Percentiles rank a stretch among this genome's conserved stretches.
These are phyloP conservation scores for Wickerhamiella musiphila DNA, from an alignment of 805 yeast genomes.

Conservation along the genomic window DNA sequence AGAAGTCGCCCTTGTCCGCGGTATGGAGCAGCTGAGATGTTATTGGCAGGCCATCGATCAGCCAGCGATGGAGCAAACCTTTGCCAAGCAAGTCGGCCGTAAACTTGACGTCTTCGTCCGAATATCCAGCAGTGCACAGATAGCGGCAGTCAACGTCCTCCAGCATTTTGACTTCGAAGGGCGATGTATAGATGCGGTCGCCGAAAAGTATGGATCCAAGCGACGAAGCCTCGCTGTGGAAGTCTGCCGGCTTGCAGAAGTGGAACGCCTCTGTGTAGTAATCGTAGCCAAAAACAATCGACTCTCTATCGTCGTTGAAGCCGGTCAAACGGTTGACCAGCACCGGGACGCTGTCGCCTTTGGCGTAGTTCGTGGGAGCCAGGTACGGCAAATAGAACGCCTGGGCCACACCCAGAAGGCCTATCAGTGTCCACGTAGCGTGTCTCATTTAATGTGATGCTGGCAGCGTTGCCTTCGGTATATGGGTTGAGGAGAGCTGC, in stretches of 20 bases:
- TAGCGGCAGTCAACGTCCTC: slow-evolving; percentile 47
- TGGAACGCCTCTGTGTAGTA: slow-evolving; percentile 69
- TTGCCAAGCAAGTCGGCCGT: slow-evolving; percentile 65
- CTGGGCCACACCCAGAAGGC: too few relatives aligned
- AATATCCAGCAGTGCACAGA: slow-evolving; percentile 46
- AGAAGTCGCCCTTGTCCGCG: slow-evolving; percentile 43
- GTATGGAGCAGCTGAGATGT: slow-evolving; percentile 38
- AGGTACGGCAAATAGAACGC: slow-evolving; percentile 92
- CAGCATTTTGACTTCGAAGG: slow-evolving; percentile 66
- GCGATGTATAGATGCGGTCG: slow-evolving; percentile 87
- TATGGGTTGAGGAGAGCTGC: too few relatives aligned
- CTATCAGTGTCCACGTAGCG: too few relatives aligned
- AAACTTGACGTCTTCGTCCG: slow-evolving; percentile 51
- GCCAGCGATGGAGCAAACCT: slow-evolving; percentile 81
- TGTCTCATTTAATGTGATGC: too few relatives aligned
- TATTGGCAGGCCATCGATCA: slow-evolving; percentile 87
- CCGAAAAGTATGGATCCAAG: slow-evolving; percentile 89
- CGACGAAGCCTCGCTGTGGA: slow-evolving; percentile 60
- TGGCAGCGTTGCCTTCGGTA: too few relatives aligned
- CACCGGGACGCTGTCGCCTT: slow-evolving; percentile 57
- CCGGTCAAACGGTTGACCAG: slow-evolving; percentile 87
- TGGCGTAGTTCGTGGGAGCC: slow-evolving; percentile 76
- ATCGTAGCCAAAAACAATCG: slow-evolving; percentile 23
- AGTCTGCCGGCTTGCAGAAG: slow-evolving; percentile 62
- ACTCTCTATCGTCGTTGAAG: slow-evolving; percentile 23